Evolutionary conservation across 139 green algal species (phyloP).

Genomic region (Tetratostichococcus sp.): DNA sequence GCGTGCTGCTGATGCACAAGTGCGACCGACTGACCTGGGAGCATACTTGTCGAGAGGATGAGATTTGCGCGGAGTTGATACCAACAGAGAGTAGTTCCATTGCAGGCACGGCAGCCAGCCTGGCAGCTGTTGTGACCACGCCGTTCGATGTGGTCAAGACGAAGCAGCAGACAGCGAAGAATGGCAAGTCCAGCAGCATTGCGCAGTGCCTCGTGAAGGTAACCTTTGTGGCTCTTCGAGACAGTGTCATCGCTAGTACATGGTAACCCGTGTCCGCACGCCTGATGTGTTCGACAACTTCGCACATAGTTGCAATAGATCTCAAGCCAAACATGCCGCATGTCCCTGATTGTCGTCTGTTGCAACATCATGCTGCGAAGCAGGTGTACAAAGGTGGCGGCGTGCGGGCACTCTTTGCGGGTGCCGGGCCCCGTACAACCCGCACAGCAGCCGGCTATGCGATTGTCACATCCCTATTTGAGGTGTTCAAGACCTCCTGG

Average conservation of each 20-base stretch:
- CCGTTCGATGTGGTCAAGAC: constrained; percentile 97
- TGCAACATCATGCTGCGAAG: too few relatives aligned
- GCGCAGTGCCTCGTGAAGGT: not conserved
- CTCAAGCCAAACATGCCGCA: too few relatives aligned
- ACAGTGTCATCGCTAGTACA: too few relatives aligned
- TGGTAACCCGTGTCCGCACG: too few relatives aligned
- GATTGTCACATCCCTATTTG: constrained; percentile 81
- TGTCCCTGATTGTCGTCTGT: not conserved
- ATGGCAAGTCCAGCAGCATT: constrained; percentile 22
- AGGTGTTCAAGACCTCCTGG: constrained; percentile 70
- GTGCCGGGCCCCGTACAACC: constrained; percentile 58
- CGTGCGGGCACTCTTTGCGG: constrained; percentile 65
- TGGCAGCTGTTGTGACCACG: constrained; percentile 80
- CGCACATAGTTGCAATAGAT: too few relatives aligned
- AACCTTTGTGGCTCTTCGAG: too few relatives aligned
- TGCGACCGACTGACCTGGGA: too few relatives aligned
- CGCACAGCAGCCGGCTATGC: constrained; percentile 76
- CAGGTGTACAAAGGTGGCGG: constrained; percentile 37
- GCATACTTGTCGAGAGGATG: too few relatives aligned
- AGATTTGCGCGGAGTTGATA: too few relatives aligned
- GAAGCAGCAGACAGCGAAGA: constrained; percentile 32
- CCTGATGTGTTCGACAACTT: too few relatives aligned
- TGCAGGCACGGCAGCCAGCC: constrained; percentile 46
- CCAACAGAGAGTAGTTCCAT: too few relatives aligned
- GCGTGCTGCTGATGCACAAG: too few relatives aligned